Base-by-base conservation (phyloP, 2,329 filamentous ascomycete species). In the Epichloe sibirici region DNA sequence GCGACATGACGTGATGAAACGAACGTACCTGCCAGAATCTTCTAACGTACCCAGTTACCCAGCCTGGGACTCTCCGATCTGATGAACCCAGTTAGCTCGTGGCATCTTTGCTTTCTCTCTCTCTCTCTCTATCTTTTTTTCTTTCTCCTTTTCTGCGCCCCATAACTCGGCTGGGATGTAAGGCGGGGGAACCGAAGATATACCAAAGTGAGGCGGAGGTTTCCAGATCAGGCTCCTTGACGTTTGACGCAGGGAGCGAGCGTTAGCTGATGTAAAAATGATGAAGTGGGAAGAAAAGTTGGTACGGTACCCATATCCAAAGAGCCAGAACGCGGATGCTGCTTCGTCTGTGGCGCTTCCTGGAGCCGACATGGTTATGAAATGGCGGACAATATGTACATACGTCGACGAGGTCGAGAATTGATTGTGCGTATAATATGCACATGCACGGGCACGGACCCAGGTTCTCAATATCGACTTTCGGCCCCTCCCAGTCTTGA, bases 121-220 rank as follows among this genome's bases (percentile, higher is more conserved):
- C 12, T 11, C 9, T 7, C n/a, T 21, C 40, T 21, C 8, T 5
- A 3, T 12, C n/a, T 43, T 0, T 1, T 43, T 11, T 9, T 25
- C 23, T 11, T 34, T 28, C 17, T 17, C 17, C 17, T n/a, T 15
- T 34, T 17, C 28, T 11, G 28, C 37, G 40, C n/a, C 40, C 3
- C 9, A 2, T 25, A 25, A 39, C 21, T 45, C 37, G 53, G 39
- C 43, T 11, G 44, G 34, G 37, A 9, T 21, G 44, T 15, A 9
- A 21, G 25, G 34, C 17, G 37, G 45, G 46, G 28, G 37, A 35
- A n/a, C 17, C 28, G 3, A 31, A 51, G 46, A 52, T 28, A 57
- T 83, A 96, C 91, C 91, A 66, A 86, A 96, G 66, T 95, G 88
- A 59, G 93, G 93, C 56, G 93, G 93, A 53, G 93, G 91, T 69